Conservation (phyloP, 129 eudicot species). For the Deinandra increscens region DNA sequence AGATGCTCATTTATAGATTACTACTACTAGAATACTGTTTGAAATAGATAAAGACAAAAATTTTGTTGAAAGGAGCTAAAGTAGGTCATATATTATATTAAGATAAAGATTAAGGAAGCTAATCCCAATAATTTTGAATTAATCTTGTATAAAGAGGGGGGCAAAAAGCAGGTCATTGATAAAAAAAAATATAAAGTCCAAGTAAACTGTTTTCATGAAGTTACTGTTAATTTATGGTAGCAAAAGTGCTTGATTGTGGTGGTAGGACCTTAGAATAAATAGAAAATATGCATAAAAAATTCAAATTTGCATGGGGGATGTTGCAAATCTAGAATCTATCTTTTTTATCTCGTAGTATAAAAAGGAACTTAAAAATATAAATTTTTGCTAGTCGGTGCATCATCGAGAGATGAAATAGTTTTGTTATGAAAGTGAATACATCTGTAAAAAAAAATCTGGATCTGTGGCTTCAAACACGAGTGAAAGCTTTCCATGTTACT, state of each 20-base stretch:
- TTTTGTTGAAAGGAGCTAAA: not conserved
- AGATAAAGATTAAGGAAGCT: constrained; percentile 17
- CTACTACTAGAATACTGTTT: not conserved
- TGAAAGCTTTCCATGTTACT: not conserved
- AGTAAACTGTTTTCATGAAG: not conserved
- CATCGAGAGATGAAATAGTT: not conserved
- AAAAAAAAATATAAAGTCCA: not conserved
- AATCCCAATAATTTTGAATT: constrained; percentile 17
- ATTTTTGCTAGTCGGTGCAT: not conserved
- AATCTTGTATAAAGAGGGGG: not conserved
- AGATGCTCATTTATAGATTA: constrained; percentile 17
- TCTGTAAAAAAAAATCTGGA: not conserved
- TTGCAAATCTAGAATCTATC: not conserved
- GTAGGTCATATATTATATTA: constrained; percentile 15
- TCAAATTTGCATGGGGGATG: not conserved
- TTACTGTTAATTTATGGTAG: not conserved
- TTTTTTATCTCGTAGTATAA: not conserved
- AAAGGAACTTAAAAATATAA: not conserved
- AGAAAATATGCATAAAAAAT: not conserved
- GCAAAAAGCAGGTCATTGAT: not conserved
- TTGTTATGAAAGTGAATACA: not conserved
- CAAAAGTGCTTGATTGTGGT: constrained; percentile 12
- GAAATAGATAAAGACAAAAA: constrained; percentile 9
- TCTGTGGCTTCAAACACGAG: not conserved
- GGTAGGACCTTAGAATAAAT: not conserved